Evolutionary conservation across 148 eudicot genomes (phyloP).

Genomic region (Chenopodium formosanum): DNA sequence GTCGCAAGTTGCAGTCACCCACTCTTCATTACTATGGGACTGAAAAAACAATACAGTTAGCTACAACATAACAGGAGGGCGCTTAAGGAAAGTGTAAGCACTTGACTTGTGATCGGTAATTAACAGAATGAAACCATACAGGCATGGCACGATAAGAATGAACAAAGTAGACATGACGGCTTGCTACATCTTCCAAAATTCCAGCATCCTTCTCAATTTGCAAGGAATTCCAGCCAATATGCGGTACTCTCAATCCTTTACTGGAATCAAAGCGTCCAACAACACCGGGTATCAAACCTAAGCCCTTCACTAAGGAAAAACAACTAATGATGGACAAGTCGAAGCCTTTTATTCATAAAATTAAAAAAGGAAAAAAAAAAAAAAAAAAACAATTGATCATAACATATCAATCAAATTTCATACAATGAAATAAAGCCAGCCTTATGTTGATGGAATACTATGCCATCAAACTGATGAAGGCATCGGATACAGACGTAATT

Average conservation of each 20-base stretch:
- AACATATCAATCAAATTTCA: too few relatives aligned
- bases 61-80: too few relatives aligned
- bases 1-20: slow-evolving; percentile 92
- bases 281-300: slow-evolving; percentile 82
- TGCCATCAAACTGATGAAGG: too few relatives aligned
- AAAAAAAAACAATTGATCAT: too few relatives aligned
- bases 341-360: background rate
- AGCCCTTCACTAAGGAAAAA: slow-evolving; percentile 32
- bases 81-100: slow-evolving; percentile 10
- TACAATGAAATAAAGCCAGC: too few relatives aligned
- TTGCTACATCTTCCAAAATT: slow-evolving; percentile 71
- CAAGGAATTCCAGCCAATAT: slow-evolving; percentile 94
- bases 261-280: slow-evolving; percentile 92
- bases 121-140: slow-evolving; percentile 40
- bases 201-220: slow-evolving; percentile 58
- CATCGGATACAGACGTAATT: too few relatives aligned
- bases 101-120: slow-evolving; percentile 1
- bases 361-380: background rate
- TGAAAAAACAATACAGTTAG: slow-evolving; percentile 28
- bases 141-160: slow-evolving; percentile 96
- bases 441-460: too few relatives aligned
- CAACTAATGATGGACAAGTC: background rate
- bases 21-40: slow-evolving; percentile 83
- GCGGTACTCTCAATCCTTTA: slow-evolving; percentile 78
- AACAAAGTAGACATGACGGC: slow-evolving; percentile 91